Evolutionary conservation across 148 eudicot genomes (phyloP).

Genomic region (Cornus suecica): DNA sequence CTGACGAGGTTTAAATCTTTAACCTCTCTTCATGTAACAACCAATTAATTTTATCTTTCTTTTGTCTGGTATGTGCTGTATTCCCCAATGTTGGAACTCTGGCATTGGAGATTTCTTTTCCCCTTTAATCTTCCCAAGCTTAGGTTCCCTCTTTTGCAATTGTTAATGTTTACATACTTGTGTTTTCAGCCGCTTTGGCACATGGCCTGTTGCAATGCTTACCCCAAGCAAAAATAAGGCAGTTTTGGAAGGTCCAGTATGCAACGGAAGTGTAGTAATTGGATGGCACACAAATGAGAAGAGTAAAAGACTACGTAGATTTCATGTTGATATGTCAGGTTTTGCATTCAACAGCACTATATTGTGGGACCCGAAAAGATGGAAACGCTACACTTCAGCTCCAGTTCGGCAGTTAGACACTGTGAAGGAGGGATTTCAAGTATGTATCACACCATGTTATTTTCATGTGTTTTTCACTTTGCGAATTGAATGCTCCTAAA

Average conservation of each 20-base stretch:
- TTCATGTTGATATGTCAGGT: conserved; percentile 98
- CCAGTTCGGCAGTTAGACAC: conserved; percentile 82
- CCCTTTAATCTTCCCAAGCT: neutral
- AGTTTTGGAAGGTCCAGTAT: conserved; percentile 85
- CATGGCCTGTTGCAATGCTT: conserved; percentile 99
- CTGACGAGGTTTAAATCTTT: neutral
- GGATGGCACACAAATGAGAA: conserved; percentile 99
- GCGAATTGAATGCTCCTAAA: neutral
- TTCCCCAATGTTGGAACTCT: neutral
- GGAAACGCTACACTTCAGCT: conserved; percentile 63
- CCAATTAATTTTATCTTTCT: neutral
- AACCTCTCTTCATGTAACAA: too few relatives aligned
- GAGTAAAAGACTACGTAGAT: conserved; percentile 86
- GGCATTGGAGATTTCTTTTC: neutral
- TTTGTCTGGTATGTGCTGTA: neutral
- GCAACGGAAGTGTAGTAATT: conserved; percentile 71
- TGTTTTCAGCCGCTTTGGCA: conserved; percentile 81
- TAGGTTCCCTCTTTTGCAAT: neutral
- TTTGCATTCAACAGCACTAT: conserved; percentile 98
- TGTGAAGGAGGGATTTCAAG: conserved; percentile 96
- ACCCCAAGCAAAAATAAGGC: conserved; percentile 85
- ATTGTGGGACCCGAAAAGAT: conserved; percentile 91
- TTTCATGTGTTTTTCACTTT: neutral
- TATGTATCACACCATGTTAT: conserved; percentile 12
- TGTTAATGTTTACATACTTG: conserved; percentile 7